A percentile compares a stretch with the other conserved stretches of the same genome.
Conservation (phyloP, 1,284 basidiomycete genomes). For the Cryptococcus hybrid region DNA sequence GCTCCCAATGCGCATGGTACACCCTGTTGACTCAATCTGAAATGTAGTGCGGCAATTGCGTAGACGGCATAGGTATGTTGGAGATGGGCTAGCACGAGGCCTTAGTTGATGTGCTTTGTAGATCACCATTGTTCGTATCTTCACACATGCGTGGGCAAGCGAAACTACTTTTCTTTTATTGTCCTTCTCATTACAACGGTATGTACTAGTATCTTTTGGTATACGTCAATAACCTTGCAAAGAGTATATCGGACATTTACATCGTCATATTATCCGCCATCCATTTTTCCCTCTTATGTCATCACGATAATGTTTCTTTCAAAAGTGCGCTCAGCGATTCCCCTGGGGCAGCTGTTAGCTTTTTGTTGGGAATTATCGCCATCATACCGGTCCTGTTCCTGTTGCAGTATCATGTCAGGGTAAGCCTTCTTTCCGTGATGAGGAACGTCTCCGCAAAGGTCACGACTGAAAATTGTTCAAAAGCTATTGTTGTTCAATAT, state of each 20-base stretch:
- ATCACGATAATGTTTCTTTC: slow-evolving; percentile 58
- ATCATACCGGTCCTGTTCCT: slow-evolving; percentile 80
- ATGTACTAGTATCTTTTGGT: slow-evolving; percentile 45
- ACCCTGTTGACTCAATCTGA: background rate
- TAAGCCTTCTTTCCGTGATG: slow-evolving; percentile 50
- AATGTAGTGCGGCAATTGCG: slow-evolving; percentile 84
- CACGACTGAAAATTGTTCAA: background rate
- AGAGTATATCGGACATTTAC: slow-evolving; percentile 69
- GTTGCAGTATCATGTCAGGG: slow-evolving; percentile 76
- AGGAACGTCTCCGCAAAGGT: background rate
- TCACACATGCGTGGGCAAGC: slow-evolving; percentile 86
- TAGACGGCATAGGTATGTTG: slow-evolving; percentile 60
- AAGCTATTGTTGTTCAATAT: slow-evolving; percentile 77
- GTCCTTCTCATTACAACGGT: slow-evolving; percentile 70
- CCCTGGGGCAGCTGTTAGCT: slow-evolving; percentile 73
- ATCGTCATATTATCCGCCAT: slow-evolving; percentile 77
- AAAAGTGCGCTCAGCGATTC: slow-evolving; percentile 59
- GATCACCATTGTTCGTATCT: slow-evolving; percentile 93
- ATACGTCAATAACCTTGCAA: background rate
- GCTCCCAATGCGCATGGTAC: slow-evolving; percentile 24
- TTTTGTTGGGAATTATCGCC: slow-evolving; percentile 64
- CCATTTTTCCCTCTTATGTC: slow-evolving; percentile 69
- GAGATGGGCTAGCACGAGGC: background rate
- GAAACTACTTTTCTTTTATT: slow-evolving; percentile 89
- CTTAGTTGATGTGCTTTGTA: slow-evolving; percentile 44